Conservation (phyloP, 116 monocot genomes). For the Iris pallida region DNA sequence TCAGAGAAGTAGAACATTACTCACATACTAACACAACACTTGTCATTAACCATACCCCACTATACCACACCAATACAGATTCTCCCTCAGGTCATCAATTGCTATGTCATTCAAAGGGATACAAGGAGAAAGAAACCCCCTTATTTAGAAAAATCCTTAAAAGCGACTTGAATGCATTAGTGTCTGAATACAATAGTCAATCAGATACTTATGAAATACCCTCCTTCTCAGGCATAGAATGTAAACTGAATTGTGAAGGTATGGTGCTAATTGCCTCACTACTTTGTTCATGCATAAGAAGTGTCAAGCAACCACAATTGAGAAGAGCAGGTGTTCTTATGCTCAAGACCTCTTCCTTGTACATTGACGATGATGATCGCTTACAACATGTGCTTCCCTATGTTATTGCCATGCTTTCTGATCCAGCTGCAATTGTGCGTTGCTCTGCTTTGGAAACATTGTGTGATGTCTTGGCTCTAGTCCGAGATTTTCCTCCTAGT, state of each 20-base stretch:
- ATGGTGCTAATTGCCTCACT: constrained; percentile 92
- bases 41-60: constrained; percentile 9
- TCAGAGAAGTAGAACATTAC: constrained; percentile 52
- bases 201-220: constrained; percentile 57
- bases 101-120: constrained; percentile 20
- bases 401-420: constrained; percentile 90
- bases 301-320: constrained; percentile 85
- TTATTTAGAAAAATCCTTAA: constrained; percentile 58
- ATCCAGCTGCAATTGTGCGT: constrained; percentile 91
- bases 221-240: constrained; percentile 32
- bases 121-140: constrained; percentile 38
- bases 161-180: constrained; percentile 53
- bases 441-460: constrained; percentile 93
- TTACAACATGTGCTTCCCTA: constrained; percentile 95
- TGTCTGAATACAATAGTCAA: constrained; percentile 43
- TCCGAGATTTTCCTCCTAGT: constrained; percentile 88
- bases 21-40: constrained; percentile 19
- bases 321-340: constrained; percentile 76
- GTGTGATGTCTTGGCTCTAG: constrained; percentile 73
- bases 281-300: constrained; percentile 84
- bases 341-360: constrained; percentile 57
- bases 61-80: constrained; percentile 2
- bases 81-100: constrained; percentile 20
- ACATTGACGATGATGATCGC: constrained; percentile 95
- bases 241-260: constrained; percentile 59